These are phyloP conservation scores for Vanderwaltozyma polyspora DNA, from an alignment of 805 yeast species.

Conservation along the genomic window DNA sequence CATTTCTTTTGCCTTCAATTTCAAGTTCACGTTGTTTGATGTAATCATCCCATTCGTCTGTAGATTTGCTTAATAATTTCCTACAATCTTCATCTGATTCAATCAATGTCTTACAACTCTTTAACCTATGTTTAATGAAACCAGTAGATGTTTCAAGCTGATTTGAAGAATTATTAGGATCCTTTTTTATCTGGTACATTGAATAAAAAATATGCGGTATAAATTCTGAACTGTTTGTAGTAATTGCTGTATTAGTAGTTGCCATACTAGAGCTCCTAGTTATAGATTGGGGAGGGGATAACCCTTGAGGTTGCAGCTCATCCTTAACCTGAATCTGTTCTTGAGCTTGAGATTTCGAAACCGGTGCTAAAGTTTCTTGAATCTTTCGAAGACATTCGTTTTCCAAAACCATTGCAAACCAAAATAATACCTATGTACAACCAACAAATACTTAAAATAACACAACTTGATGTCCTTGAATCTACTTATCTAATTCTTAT, in stretches of 20 bases:
- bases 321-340: background rate
- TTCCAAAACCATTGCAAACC: constrained; percentile 2
- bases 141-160: constrained; percentile 24
- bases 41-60: constrained; percentile 22
- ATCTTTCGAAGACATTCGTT: constrained; percentile 1
- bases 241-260: background rate
- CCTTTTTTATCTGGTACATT: constrained; percentile 23
- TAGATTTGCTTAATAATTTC: constrained; percentile 16
- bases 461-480: too few species aligned
- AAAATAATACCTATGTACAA: too few species aligned
- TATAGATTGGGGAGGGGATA: too few species aligned
- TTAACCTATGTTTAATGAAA: constrained; percentile 23
- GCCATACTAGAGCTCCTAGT: background rate
- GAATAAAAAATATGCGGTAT: constrained; percentile 26
- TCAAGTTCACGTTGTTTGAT: constrained; percentile 17
- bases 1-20: constrained; percentile 15
- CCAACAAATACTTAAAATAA: too few species aligned
- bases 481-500: too few species aligned
- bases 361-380: background rate
- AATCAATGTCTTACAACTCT: constrained; percentile 19
- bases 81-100: constrained; percentile 22
- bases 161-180: constrained; percentile 23
- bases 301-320: background rate
- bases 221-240: constrained; percentile 13
- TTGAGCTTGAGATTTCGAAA: background rate